phyloP scores from a whole-genome alignment of 768 basidiomycete species.

The Tylopilus balloui region DNA sequence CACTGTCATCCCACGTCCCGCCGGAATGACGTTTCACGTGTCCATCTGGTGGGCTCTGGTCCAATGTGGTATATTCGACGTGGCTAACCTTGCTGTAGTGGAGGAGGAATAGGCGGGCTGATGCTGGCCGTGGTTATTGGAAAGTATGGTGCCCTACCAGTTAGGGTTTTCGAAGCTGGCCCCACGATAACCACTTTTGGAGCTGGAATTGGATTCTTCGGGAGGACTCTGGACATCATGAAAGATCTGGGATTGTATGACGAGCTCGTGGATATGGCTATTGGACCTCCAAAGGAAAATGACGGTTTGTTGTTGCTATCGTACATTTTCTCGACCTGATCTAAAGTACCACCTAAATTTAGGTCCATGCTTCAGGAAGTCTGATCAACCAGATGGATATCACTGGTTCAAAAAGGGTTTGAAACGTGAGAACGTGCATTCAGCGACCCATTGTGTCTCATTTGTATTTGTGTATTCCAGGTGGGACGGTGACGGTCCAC shows the following conservation, averaged over 20 bases:
- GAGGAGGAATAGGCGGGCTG: slow-evolving; percentile 38
- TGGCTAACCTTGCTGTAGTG: slow-evolving; percentile 20
- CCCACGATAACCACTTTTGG: slow-evolving; percentile 39
- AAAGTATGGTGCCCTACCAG: slow-evolving; percentile 23
- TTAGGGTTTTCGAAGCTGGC: slow-evolving; percentile 42
- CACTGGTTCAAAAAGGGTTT: slow-evolving; percentile 22
- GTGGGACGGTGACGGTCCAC: slow-evolving; percentile 31
- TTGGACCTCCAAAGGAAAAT: slow-evolving; percentile 17
- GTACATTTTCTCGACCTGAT: not conserved
- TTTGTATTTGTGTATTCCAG: slow-evolving; percentile 13
- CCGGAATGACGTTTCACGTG: slow-evolving; percentile 12
- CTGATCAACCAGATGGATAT: slow-evolving; percentile 32
- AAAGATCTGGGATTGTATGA: slow-evolving; percentile 37
- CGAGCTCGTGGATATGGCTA: slow-evolving; percentile 22
- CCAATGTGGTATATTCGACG: not conserved
- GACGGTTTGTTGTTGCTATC: slow-evolving; percentile 8
- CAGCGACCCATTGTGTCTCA: not conserved
- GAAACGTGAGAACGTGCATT: slow-evolving; percentile 17
- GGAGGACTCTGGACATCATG: slow-evolving; percentile 42
- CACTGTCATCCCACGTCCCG: not conserved
- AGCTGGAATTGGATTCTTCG: slow-evolving; percentile 44
- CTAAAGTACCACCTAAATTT: slow-evolving; percentile 2
- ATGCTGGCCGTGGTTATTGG: slow-evolving; percentile 29
- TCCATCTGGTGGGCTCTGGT: slow-evolving; percentile 15
- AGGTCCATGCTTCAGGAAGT: slow-evolving; percentile 29